Evolutionary conservation across 2,329 filamentous ascomycete genomes (phyloP).

Genomic region (Knufia fluminis): DNA sequence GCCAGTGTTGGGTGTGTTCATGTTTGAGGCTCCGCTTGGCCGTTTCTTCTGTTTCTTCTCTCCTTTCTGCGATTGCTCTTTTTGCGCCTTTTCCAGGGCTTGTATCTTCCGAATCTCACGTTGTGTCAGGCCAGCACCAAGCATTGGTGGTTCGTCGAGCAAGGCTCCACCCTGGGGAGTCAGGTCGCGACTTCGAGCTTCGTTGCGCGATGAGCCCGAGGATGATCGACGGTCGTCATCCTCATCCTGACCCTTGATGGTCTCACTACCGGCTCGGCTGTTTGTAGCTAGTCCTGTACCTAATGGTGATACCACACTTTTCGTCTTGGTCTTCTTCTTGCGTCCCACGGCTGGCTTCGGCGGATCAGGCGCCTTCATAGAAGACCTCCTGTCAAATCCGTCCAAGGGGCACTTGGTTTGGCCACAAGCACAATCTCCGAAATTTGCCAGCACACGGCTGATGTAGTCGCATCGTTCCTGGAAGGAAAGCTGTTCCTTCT

Average conservation of each 20-base stretch:
- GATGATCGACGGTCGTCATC: constrained; percentile 48
- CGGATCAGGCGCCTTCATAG: constrained; percentile 27
- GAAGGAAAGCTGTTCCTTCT: constrained; percentile 17
- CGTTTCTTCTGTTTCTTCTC: constrained; percentile 49
- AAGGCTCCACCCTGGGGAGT: constrained; percentile 48
- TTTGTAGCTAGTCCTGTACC: constrained; percentile 44
- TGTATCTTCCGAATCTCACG: constrained; percentile 55
- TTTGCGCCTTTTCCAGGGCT: constrained; percentile 51
- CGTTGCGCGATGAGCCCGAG: constrained; percentile 47
- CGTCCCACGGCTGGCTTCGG: constrained; percentile 36
- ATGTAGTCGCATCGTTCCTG: constrained; percentile 34
- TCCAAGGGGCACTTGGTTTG: constrained; percentile 32
- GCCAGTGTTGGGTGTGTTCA: constrained; percentile 42
- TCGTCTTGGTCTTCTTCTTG: constrained; percentile 39
- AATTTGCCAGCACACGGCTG: constrained; percentile 40
- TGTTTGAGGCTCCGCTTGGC: constrained; percentile 45
- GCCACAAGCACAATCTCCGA: constrained; percentile 41
- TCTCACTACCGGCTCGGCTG: constrained; percentile 53
- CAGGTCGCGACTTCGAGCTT: constrained; percentile 51
- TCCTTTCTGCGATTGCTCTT: constrained; percentile 48
- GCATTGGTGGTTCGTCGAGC: constrained; percentile 29
- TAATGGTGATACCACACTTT: constrained; percentile 44
- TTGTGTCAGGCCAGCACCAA: constrained; percentile 47
- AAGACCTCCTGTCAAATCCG: constrained; percentile 35
- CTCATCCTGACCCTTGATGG: constrained; percentile 44